Percentiles rank a stretch among this genome's conserved stretches.
Evolutionary conservation across 2,329 filamentous ascomycete genomes (phyloP).

Genomic region (Verruconis gallopava): DNA sequence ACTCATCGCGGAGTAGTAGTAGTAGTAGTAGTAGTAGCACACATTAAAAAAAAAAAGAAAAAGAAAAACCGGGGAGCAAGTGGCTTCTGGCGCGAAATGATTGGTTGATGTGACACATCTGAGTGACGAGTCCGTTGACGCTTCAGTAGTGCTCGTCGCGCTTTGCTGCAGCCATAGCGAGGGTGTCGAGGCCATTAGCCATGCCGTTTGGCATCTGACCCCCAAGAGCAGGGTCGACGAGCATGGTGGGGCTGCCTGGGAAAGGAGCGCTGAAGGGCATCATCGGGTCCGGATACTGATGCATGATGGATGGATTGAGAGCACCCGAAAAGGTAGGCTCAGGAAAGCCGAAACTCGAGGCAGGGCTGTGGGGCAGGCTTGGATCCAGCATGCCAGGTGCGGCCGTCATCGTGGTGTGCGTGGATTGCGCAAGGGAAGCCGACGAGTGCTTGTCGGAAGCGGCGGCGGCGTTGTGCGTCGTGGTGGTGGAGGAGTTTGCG

Average conservation of each 20-base stretch:
- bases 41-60: no score
- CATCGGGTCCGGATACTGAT: background rate
- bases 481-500: background rate
- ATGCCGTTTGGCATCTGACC: background rate
- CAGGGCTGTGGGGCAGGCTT: slow-evolving; percentile 8
- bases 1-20: no score
- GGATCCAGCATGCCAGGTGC: slow-evolving; percentile 6
- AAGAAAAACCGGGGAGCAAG: no score
- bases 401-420: slow-evolving; percentile 3
- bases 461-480: background rate
- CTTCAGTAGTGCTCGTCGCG: slow-evolving; percentile 7
- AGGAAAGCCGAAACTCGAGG: slow-evolving; percentile 8
- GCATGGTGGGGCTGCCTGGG: background rate
- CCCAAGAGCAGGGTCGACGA: slow-evolving; percentile 6
- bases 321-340: background rate
- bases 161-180: slow-evolving; percentile 10
- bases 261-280: slow-evolving; percentile 2
- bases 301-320: slow-evolving; percentile 1
- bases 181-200: slow-evolving; percentile 6
- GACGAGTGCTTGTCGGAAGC: background rate
- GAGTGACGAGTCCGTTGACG: no score
- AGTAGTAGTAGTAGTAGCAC: no score
- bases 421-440: background rate
- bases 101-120: no score
- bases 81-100: no score